A percentile compares a stretch with the other conserved stretches of the same genome.
Evolutionary conservation across 345 rosid genomes (phyloP).

Genomic region (Eucalyptus erythrocorys): DNA sequence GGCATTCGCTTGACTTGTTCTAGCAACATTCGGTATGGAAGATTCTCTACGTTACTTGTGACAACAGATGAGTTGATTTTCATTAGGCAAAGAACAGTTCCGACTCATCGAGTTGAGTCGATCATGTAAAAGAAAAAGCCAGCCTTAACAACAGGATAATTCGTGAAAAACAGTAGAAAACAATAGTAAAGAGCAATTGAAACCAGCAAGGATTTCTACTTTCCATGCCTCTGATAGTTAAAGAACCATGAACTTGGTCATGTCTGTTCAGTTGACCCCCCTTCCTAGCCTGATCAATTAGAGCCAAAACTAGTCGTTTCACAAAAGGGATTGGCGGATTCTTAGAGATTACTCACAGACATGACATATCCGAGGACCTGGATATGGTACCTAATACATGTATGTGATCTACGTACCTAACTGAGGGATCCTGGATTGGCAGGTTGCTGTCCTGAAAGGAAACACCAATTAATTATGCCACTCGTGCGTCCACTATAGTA

Average conservation of each 20-base stretch:
- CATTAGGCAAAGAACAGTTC: not conserved
- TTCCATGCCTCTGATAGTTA: not conserved
- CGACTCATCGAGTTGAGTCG: not conserved
- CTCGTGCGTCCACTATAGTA: not conserved
- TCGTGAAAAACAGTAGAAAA: not conserved
- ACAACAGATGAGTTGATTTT: not conserved
- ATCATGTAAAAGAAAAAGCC: not conserved
- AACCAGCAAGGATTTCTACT: not conserved
- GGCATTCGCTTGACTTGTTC: not conserved
- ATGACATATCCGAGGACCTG: not conserved
- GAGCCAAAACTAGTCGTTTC: not conserved
- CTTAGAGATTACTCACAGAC: not conserved
- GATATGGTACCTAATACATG: not conserved
- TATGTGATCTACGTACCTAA: not conserved
- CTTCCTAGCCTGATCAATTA: not conserved
- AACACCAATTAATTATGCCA: not conserved
- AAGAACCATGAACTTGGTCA: not conserved
- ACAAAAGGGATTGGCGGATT: not conserved
- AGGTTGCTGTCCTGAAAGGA: not conserved
- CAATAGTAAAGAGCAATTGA: not conserved
- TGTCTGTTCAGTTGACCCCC: not conserved
- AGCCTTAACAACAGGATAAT: not conserved
- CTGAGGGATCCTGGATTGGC: not conserved
- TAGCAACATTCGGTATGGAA: not conserved
- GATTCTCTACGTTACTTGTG: not conserved